phyloP scores from a whole-genome alignment of 1,139 yeast genomes.

The Lodderomyces theae region DNA sequence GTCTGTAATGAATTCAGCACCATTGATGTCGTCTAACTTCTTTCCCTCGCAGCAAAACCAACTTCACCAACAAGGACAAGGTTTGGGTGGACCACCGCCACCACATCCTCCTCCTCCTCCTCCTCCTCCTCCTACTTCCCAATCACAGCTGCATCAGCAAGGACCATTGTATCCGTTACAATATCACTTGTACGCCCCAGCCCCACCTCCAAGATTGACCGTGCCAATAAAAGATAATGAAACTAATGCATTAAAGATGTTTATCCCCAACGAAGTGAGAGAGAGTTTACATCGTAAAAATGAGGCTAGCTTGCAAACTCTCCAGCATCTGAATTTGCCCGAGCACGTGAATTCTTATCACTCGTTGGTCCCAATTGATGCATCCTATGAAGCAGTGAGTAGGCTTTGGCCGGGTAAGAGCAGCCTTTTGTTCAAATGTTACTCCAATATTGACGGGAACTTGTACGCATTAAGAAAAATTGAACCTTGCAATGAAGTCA shows the following conservation, averaged over 20 bases:
- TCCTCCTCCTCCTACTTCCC: slow-evolving; percentile 9
- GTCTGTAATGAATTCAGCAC: not conserved
- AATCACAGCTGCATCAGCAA: slow-evolving; percentile 7
- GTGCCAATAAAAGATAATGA: slow-evolving; percentile 66
- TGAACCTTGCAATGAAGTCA: slow-evolving; percentile 50
- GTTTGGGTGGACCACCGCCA: slow-evolving; percentile 2
- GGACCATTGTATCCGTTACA: slow-evolving; percentile 58
- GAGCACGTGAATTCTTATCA: slow-evolving; percentile 80
- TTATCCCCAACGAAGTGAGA: slow-evolving; percentile 70
- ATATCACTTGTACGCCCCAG: slow-evolving; percentile 87
- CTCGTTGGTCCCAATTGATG: slow-evolving; percentile 81
- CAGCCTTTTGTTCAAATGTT: slow-evolving; percentile 72
- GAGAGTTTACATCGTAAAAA: slow-evolving; percentile 70
- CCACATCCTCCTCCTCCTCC: slow-evolving; percentile 10
- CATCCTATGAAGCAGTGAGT: slow-evolving; percentile 48
- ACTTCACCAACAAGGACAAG: not conserved
- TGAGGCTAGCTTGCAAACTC: slow-evolving; percentile 74
- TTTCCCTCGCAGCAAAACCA: not conserved
- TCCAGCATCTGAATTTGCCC: slow-evolving; percentile 63
- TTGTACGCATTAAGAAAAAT: slow-evolving; percentile 75
- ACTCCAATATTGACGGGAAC: slow-evolving; percentile 75
- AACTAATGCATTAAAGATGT: slow-evolving; percentile 64
- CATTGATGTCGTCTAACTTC: not conserved
- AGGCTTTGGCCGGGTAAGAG: slow-evolving; percentile 56
- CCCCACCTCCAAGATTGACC: slow-evolving; percentile 71